Conservation (phyloP, 352 stramenopile genomes). For the Achlya hypogyna region DNA sequence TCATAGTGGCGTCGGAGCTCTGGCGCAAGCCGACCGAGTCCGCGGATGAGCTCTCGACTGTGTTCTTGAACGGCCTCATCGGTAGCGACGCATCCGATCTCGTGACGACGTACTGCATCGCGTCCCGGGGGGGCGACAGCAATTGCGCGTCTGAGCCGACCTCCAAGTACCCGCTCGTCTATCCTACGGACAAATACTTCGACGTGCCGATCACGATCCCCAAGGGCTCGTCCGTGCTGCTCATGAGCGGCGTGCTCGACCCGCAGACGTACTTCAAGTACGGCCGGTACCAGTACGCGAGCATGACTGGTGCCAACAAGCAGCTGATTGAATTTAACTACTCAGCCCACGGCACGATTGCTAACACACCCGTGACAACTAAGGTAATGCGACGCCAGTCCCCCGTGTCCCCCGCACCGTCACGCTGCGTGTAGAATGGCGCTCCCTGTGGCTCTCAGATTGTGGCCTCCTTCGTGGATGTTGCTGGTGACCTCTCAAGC, state of each 20-base stretch:
- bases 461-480: slow-evolving; percentile 33
- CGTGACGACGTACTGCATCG: slow-evolving; percentile 41
- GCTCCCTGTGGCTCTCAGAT: slow-evolving; percentile 35
- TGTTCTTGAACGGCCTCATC: slow-evolving; percentile 25
- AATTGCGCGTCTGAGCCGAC: background rate
- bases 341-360: slow-evolving; percentile 30
- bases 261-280: slow-evolving; percentile 45
- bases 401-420: background rate
- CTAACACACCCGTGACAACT: slow-evolving; percentile 26
- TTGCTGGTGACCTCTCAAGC: slow-evolving; percentile 25
- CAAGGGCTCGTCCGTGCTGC: slow-evolving; percentile 30
- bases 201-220: slow-evolving; percentile 34
- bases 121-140: slow-evolving; percentile 20
- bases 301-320: slow-evolving; percentile 30
- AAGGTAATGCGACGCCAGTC: slow-evolving; percentile 21
- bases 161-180: slow-evolving; percentile 27
- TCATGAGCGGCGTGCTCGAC: slow-evolving; percentile 44
- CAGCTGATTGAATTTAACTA: slow-evolving; percentile 40
- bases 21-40: slow-evolving; percentile 33
- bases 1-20: slow-evolving; percentile 48
- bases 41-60: slow-evolving; percentile 13
- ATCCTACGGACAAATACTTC: slow-evolving; percentile 43
- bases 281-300: slow-evolving; percentile 28
- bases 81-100: slow-evolving; percentile 22
- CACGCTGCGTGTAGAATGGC: slow-evolving; percentile 7